Evolutionary conservation across 169 alveolate genomes (phyloP), one percentile per base, ranked within the genome.

Genomic region (Neospora caninum): DNA sequence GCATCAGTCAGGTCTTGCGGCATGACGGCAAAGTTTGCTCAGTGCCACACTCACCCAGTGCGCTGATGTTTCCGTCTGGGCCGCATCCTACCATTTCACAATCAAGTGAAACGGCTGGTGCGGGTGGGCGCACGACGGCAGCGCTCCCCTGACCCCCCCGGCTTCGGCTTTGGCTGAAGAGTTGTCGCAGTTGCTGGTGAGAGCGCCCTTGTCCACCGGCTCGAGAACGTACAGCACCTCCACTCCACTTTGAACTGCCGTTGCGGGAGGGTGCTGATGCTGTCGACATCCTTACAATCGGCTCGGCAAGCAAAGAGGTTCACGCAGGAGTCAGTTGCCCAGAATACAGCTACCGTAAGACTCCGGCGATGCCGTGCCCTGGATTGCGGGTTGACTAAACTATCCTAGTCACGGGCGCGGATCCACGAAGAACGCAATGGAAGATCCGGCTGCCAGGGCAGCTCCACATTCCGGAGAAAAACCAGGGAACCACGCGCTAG

Each of bases 31-130:
- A 49, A 13, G 58, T 22, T 22, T 49, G 58, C 58, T 49, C 58
- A 49, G 58, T 22, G 49, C 42, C 43, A 0, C 9, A 38, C 87
- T 78, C 87, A 78, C 87, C 87, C 7, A 78, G 43, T 0, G 87
- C 87, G n/a, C 87, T 78, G 87, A 78, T 78, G 41, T 34, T 34
- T 22, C 87, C 87, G 16, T 78, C 53, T 34, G 43, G 43, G 0
- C 87, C 87, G 34, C 87, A 78, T 0, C 93, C 93, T 0, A 88
- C 93, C 93, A 88, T 88, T 43, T 88, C 93, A 34, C 93, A 88
- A 82, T 88, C 93, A 36, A 88, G 78, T 29, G 86, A 41, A 38
- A 88, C 86, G 20, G 84, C 86, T 10, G 89, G 69, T 20, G 89
- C 89, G 0, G 89, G 67, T 20, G 89, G 70, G 0, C 43, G 10